Evolutionary conservation across 1,284 basidiomycete species (phyloP).

Genomic region (Heterobasidion occidentale): DNA sequence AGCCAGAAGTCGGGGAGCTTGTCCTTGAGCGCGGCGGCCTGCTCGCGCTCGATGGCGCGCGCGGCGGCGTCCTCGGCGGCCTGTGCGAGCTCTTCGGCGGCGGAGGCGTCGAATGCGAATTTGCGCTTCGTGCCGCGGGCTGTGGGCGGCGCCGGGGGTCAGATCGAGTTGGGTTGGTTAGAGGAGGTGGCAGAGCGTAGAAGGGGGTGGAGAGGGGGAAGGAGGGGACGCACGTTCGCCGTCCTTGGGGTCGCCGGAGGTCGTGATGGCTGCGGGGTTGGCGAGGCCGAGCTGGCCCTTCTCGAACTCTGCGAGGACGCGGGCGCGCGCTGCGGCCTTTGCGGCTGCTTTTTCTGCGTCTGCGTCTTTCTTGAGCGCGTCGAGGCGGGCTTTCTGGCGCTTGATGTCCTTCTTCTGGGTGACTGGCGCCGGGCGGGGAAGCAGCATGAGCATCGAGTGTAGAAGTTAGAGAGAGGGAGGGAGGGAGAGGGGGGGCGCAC

Average conservation of each 20-base stretch:
- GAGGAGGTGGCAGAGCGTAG: too few relatives aligned
- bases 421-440: slow-evolving; percentile 32
- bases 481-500: slow-evolving; percentile 30
- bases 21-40: slow-evolving; percentile 72
- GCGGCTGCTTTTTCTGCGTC: slow-evolving; percentile 65
- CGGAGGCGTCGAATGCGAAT: slow-evolving; percentile 66
- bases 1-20: slow-evolving; percentile 96
- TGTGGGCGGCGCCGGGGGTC: slow-evolving; percentile 14
- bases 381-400: slow-evolving; percentile 70
- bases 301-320: slow-evolving; percentile 85
- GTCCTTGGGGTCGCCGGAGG: slow-evolving; percentile 25
- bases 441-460: neutral
- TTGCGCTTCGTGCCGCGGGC: slow-evolving; percentile 63
- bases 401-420: slow-evolving; percentile 89
- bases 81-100: slow-evolving; percentile 61
- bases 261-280: slow-evolving; percentile 27
- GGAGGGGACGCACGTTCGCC: slow-evolving; percentile 21
- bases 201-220: neutral
- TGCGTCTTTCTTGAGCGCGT: slow-evolving; percentile 65
- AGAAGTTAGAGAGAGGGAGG: slow-evolving; percentile 3
- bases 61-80: slow-evolving; percentile 85
- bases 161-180: neutral
- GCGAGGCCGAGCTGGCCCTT: slow-evolving; percentile 67
- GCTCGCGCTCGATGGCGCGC: slow-evolving; percentile 75
- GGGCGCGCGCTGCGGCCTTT: slow-evolving; percentile 68